Evolutionary conservation across 768 basidiomycete genomes (phyloP).

Genomic region (Lactarius hatsudake): DNA sequence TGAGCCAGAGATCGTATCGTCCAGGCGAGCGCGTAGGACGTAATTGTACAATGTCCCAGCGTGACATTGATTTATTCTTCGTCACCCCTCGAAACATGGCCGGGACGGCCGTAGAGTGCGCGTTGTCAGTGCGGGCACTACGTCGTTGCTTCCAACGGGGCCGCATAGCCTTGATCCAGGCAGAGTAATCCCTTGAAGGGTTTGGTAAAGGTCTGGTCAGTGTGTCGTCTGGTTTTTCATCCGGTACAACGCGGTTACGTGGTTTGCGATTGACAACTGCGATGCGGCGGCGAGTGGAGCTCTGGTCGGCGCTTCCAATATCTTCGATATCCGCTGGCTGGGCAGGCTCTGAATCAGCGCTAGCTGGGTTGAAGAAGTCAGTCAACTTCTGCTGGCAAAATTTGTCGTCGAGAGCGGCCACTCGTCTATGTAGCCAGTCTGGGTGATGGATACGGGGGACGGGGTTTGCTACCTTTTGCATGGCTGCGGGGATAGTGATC

Average conservation of each 20-base stretch:
- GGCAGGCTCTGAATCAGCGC: constrained; percentile 34
- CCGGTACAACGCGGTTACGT: constrained; percentile 40
- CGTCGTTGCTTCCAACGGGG: constrained; percentile 70
- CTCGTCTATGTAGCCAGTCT: constrained; percentile 92
- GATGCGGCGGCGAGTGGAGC: constrained; percentile 40
- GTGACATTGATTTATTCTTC: constrained; percentile 55
- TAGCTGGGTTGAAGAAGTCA: constrained; percentile 74
- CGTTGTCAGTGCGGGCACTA: constrained; percentile 40
- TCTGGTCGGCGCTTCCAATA: constrained; percentile 32
- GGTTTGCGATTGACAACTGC: constrained; percentile 54
- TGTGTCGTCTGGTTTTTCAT: constrained; percentile 34
- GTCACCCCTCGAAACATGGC: constrained; percentile 70
- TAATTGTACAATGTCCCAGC: constrained; percentile 94
- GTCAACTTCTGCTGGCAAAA: constrained; percentile 98
- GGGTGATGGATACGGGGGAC: constrained; percentile 95
- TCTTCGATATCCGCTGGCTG: constrained; percentile 58
- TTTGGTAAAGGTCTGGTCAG: constrained; percentile 53
- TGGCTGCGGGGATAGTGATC: constrained; percentile 97
- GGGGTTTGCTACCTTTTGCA: constrained; percentile 96
- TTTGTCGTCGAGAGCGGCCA: constrained; percentile 87
- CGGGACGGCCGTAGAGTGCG: constrained; percentile 50
- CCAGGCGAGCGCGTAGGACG: constrained; percentile 73
- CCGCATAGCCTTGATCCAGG: constrained; percentile 75
- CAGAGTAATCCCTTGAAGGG: constrained; percentile 61
- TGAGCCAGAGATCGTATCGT: constrained; percentile 86